Evolutionary conservation across 2,329 filamentous ascomycete genomes (phyloP), one percentile per base, ranked within the genome.

Genomic region (Ophiostoma pallidulum): DNA sequence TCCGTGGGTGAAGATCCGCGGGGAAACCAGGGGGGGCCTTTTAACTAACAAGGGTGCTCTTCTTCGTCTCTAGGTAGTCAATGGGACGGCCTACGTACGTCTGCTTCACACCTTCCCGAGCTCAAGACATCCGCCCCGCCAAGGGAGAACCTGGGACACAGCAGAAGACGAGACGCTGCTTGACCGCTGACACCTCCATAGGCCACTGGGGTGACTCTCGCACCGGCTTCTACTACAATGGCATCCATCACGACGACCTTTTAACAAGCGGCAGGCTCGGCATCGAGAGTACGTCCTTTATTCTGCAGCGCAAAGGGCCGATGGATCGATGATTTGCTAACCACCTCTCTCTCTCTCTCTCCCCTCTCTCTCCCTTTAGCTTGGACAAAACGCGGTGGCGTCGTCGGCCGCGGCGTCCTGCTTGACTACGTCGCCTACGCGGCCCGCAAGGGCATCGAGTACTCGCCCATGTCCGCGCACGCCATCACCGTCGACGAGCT

Each of bases 81-180:
- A 58, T 80, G 74, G 74, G 75, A 78, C 54, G 74, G 74, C 0
- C 60, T 77, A 22, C 64, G 74, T 12, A 71, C 75, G 53, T 75
- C 69, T 48, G 71, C 57, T 54, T 55, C 22, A 14, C 9, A n/a
- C n/a, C n/a, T n/a, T n/a, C n/a, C n/a, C n/a, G n/a, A n/a, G n/a
- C n/a, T n/a, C n/a, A n/a, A n/a, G n/a, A n/a, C n/a, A n/a, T n/a
- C n/a, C n/a, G n/a, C n/a, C n/a, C 9, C 3, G 37, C 66, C 24
- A 28, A 28, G 24, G 10, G 24, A 28, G 10, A 28, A 28, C 24
- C 5, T 28, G 6, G 24, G 10, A 10, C 24, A 28, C 10, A 6
- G 10, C 24, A 28, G 24, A 6, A n/a, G n/a, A n/a, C n/a, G n/a
- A n/a, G n/a, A n/a, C n/a, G n/a, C n/a, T n/a, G n/a, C n/a, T 65